Conservation (phyloP, 176 grass and related monocot species). For the Paspalum vaginatum region DNA sequence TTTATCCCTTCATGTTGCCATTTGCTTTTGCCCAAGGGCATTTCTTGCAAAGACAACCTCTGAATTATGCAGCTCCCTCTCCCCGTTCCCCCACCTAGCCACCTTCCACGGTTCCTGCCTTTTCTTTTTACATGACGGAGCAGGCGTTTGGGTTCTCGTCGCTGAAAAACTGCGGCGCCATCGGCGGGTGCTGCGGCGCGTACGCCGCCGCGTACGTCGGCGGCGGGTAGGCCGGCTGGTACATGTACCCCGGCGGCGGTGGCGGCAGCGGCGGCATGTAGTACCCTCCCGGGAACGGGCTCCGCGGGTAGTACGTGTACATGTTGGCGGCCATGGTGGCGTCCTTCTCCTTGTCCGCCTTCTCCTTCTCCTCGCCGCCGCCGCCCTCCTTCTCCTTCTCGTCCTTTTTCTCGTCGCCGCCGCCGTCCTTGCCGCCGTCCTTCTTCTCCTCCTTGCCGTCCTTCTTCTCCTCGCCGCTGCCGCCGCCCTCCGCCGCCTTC, state of each 20-base stretch:
- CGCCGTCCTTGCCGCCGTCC: not conserved
- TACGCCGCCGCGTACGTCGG: not conserved
- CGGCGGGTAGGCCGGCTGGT: slow-evolving; percentile 27
- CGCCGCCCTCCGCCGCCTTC: slow-evolving; percentile 38
- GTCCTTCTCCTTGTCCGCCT: not conserved
- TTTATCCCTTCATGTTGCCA: slow-evolving; percentile 35
- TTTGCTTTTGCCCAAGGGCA: slow-evolving; percentile 34
- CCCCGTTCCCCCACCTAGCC: not conserved
- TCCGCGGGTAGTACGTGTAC: slow-evolving; percentile 59
- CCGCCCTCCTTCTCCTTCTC: slow-evolving; percentile 26
- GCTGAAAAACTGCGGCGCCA: slow-evolving; percentile 73
- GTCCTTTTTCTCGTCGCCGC: slow-evolving; percentile 26
- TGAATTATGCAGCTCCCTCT: not conserved
- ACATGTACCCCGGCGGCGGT: slow-evolving; percentile 23
- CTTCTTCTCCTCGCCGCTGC: not conserved
- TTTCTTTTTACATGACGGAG: slow-evolving; percentile 60
- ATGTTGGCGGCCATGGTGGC: slow-evolving; percentile 35
- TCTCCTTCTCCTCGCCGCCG: slow-evolving; percentile 28
- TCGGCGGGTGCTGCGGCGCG: not conserved
- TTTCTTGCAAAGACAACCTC: slow-evolving; percentile 49
- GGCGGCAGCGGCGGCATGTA: slow-evolving; percentile 17
- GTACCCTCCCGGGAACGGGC: slow-evolving; percentile 43
- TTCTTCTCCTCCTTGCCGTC: slow-evolving; percentile 43
- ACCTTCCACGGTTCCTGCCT: slow-evolving; percentile 11
- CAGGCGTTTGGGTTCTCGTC: slow-evolving; percentile 93